phyloP scores from a whole-genome alignment of 2,329 filamentous ascomycete genomes.

The Penicillium sp. region DNA sequence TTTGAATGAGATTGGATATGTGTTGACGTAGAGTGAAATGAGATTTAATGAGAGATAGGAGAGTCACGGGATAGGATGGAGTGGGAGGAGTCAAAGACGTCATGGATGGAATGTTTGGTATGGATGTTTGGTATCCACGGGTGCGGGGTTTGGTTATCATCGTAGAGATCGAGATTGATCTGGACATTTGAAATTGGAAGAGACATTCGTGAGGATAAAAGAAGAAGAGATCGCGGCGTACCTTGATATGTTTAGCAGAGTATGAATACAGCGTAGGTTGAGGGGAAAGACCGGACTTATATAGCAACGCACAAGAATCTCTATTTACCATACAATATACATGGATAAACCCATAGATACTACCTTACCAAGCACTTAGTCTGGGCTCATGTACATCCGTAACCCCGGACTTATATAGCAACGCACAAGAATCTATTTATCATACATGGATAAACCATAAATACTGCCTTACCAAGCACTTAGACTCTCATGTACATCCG shows the following conservation, averaged over 20 bases:
- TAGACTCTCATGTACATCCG: background rate
- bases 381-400: background rate
- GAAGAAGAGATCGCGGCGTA: background rate
- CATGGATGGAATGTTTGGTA: conserved; percentile 9
- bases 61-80: background rate
- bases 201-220: background rate
- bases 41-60: background rate
- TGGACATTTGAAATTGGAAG: background rate
- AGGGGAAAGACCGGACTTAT: too few relatives aligned
- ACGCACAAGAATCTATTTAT: too few relatives aligned
- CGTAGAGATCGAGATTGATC: background rate
- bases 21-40: background rate
- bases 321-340: background rate
- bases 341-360: background rate
- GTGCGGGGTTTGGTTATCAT: background rate
- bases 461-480: background rate
- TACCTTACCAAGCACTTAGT: background rate
- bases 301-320: too few relatives aligned
- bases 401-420: too few relatives aligned
- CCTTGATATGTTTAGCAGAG: too few relatives aligned
- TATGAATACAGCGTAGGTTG: too few relatives aligned
- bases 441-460: background rate
- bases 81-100: conserved; percentile 25
- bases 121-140: background rate
- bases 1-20: background rate